Percentiles rank a stretch among this genome's conserved stretches.
These are phyloP conservation scores for Schizochytrium sp. DNA, from an alignment of 108 stramenopile genomes.

Conservation along the genomic window DNA sequence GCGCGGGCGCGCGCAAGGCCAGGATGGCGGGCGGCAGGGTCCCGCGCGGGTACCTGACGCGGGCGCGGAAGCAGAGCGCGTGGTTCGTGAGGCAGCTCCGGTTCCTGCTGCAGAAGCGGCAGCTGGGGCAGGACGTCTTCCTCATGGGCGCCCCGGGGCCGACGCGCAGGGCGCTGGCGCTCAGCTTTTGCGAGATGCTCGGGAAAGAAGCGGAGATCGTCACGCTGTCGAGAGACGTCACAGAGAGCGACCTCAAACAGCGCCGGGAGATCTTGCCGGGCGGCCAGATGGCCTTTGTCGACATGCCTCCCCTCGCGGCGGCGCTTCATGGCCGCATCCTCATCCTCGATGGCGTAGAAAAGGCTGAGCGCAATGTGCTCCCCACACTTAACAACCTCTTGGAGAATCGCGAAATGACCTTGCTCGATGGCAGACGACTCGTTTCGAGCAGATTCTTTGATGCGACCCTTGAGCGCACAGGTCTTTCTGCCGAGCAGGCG, in stretches of 20 bases:
- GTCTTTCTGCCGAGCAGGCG: not conserved
- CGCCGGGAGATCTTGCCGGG: constrained; percentile 48
- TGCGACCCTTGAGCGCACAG: not conserved
- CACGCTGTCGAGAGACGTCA: constrained; percentile 58
- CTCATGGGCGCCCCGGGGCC: constrained; percentile 58
- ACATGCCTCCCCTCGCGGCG: constrained; percentile 71
- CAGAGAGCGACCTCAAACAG: constrained; percentile 77
- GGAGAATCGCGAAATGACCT: constrained; percentile 32
- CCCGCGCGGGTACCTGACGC: not conserved
- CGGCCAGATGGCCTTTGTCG: constrained; percentile 33
- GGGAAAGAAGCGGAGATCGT: constrained; percentile 58
- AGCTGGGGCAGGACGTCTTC: constrained; percentile 61
- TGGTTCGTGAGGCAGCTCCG: constrained; percentile 30
- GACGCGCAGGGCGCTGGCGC: constrained; percentile 50
- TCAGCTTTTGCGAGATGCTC: constrained; percentile 59
- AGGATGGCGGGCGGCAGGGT: not conserved
- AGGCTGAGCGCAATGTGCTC: constrained; percentile 38
- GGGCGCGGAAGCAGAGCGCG: not conserved
- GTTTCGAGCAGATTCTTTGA: not conserved
- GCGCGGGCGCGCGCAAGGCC: too few species aligned
- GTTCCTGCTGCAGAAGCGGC: constrained; percentile 75
- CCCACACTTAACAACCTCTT: constrained; percentile 38
- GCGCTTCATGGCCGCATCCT: constrained; percentile 69
- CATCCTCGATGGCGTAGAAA: constrained; percentile 32
- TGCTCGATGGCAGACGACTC: constrained; percentile 28